Conservation (phyloP, 2,329 filamentous ascomycete genomes). For the Zymoseptoria tritici region DNA sequence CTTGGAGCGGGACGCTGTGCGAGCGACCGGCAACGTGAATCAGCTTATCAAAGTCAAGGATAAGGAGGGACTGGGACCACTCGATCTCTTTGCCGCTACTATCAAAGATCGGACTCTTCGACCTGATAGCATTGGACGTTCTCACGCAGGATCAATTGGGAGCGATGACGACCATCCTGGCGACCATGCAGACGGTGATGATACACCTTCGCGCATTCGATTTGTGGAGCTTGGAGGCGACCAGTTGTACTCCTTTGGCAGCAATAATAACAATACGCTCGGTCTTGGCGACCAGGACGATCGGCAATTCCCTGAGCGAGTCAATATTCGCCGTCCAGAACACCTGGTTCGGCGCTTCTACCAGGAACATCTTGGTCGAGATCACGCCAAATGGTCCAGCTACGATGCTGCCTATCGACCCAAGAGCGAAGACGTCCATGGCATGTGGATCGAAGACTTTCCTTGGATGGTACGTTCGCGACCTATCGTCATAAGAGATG, state of each 20-base stretch:
- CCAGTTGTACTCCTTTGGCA: conserved; percentile 89
- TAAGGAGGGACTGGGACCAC: conserved; percentile 85
- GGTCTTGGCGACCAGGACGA: conserved; percentile 95
- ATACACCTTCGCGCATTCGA: conserved; percentile 9
- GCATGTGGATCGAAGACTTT: conserved; percentile 47
- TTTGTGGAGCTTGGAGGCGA: conserved; percentile 53
- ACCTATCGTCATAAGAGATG: conserved; percentile 69
- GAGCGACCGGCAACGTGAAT: conserved; percentile 52
- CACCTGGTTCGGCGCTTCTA: conserved; percentile 69
- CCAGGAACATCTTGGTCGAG: conserved; percentile 53
- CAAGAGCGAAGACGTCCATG: conserved; percentile 14
- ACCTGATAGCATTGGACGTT: conserved; percentile 30
- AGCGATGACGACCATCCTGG: conserved; percentile 42
- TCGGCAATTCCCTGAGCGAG: conserved; percentile 82
- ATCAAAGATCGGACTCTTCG: conserved; percentile 67
- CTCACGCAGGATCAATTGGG: conserved; percentile 26
- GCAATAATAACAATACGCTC: conserved; percentile 88
- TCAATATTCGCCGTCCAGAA: conserved; percentile 67
- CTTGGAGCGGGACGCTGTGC: conserved; percentile 66
- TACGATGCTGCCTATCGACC: conserved; percentile 28
- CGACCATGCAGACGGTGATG: conserved; percentile 48
- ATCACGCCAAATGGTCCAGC: conserved; percentile 31
- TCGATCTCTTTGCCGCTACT: conserved; percentile 84
- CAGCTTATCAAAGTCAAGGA: conserved; percentile 91
- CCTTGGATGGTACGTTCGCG: conserved; percentile 65